Evolutionary conservation across 1,139 yeast genomes (phyloP), one percentile per base, ranked within the genome.

Genomic region (Meyerozyma smithsonii): DNA sequence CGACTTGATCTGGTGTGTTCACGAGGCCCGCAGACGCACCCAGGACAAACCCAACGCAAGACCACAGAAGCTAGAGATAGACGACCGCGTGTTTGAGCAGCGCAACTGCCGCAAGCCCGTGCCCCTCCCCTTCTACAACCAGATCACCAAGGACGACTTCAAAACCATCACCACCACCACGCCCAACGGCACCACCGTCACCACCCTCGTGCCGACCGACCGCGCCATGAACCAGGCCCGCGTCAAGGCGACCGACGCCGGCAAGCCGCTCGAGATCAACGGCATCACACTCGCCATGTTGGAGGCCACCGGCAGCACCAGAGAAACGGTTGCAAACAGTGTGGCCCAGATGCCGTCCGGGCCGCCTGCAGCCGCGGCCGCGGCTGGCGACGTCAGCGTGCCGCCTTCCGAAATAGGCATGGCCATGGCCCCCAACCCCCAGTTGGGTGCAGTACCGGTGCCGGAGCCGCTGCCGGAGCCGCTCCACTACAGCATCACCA

Each of bases 1-100:
- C 58, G 97, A 90, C 61, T 72, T 90, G 42, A 92, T 90, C 15
- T 89, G 96, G 92, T 86, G 95, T 56, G 86, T 90, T 37, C 97
- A 90, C 59, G 97, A 90, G 56, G 96, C 96, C 0, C 72, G 95
- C 58, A 72, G 97, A 56, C 68, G 95, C 44, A 79, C 82, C 14
- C 59, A 78, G 39, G 67, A 73, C 20, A 76, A 75, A 39, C 61
- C 59, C 40, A 57, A 62, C 36, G 68, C 67, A 2, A 44, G 37
- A 18, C 34, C 20, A 5, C 51, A 42, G 47, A 14, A 43, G 32
- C 34, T 3, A 30, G 33, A 11, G 14, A 20, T 21, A 8, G 36
- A 33, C 21, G 33, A 15, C 21, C 10, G 17, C 16, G 36, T 14
- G n/a, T 21, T 33, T 16, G 28, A 36, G 38, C 21, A 16, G 23